phyloP scores from a whole-genome alignment of 2,329 filamentous ascomycete species.

The Didymellaceae sp. region DNA sequence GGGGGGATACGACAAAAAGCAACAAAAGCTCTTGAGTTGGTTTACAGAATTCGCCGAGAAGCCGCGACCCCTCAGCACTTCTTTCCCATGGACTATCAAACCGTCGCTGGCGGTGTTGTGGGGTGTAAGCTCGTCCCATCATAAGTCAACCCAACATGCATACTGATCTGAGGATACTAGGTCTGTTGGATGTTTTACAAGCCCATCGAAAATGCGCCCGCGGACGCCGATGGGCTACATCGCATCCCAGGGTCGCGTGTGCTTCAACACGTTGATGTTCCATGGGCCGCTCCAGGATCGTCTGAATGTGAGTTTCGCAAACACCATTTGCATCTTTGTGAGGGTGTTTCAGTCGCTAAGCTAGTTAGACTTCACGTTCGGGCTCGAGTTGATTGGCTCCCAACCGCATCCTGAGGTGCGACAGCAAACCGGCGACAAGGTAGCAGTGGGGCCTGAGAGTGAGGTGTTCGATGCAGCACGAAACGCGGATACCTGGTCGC shows the following conservation, averaged over 20 bases:
- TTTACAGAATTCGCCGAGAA: slow-evolving; percentile 52
- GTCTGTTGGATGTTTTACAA: slow-evolving; percentile 52
- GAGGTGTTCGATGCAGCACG: slow-evolving; percentile 39
- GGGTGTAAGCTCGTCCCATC: slow-evolving; percentile 35
- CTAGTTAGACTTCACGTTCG: slow-evolving; percentile 42
- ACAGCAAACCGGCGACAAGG: slow-evolving; percentile 27
- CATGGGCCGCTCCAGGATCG: slow-evolving; percentile 38
- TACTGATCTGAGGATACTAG: slow-evolving; percentile 8
- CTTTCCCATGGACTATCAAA: slow-evolving; percentile 53
- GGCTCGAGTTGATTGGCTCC: slow-evolving; percentile 37
- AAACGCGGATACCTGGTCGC: slow-evolving; percentile 38
- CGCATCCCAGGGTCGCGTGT: slow-evolving; percentile 35
- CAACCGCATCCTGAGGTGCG: slow-evolving; percentile 36
- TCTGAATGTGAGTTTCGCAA: slow-evolving; percentile 44
- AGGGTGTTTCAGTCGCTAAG: slow-evolving; percentile 38
- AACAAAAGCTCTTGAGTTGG: slow-evolving; percentile 44
- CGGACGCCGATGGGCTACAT: slow-evolving; percentile 20
- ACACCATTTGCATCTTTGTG: slow-evolving; percentile 16
- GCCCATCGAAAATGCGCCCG: slow-evolving; percentile 8
- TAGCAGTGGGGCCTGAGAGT: slow-evolving; percentile 24
- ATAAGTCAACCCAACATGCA: not conserved
- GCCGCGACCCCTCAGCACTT: slow-evolving; percentile 48
- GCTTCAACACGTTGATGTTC: slow-evolving; percentile 35
- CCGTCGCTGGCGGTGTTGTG: slow-evolving; percentile 53
- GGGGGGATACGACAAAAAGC: slow-evolving; percentile 41